Evolutionary conservation across 2,329 filamentous ascomycete species (phyloP).

Genomic region (Phoma sp.): DNA sequence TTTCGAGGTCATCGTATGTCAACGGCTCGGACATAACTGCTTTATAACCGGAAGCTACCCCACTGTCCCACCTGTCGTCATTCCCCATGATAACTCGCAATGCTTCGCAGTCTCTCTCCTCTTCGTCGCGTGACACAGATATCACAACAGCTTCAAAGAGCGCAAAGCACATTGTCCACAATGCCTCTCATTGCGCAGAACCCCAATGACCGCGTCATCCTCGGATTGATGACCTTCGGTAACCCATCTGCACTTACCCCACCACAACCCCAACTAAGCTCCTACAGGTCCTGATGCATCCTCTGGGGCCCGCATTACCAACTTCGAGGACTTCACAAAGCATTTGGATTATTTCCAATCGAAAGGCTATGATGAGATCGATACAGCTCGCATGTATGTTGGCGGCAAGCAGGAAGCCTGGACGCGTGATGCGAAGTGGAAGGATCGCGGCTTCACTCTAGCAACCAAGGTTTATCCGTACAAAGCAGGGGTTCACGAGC

Average conservation of each 20-base stretch:
- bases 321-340: conserved; percentile 71
- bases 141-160: neutral
- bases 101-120: conserved; percentile 1
- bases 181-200: conserved; percentile 44
- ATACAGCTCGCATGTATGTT: conserved; percentile 80
- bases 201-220: conserved; percentile 72
- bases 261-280: conserved; percentile 15
- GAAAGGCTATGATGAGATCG: conserved; percentile 83
- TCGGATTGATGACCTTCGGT: conserved; percentile 85
- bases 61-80: conserved; percentile 18
- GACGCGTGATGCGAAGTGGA: conserved; percentile 76
- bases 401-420: conserved; percentile 78
- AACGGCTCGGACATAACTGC: conserved; percentile 10
- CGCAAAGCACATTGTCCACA: conserved; percentile 2
- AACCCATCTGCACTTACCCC: conserved; percentile 8
- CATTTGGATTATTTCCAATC: conserved; percentile 76
- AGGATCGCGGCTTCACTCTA: conserved; percentile 75
- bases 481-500: conserved; percentile 38
- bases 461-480: conserved; percentile 76
- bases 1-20: neutral
- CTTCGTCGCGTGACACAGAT: conserved; percentile 6
- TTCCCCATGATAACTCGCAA: conserved; percentile 6
- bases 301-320: conserved; percentile 74
- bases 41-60: conserved; percentile 13
- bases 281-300: conserved; percentile 58